Percentiles rank a stretch among this genome's conserved stretches.
These are phyloP conservation scores for Dendrostoma leiphaemia DNA, from an alignment of 2,329 filamentous ascomycete species.

Conservation along the genomic window DNA sequence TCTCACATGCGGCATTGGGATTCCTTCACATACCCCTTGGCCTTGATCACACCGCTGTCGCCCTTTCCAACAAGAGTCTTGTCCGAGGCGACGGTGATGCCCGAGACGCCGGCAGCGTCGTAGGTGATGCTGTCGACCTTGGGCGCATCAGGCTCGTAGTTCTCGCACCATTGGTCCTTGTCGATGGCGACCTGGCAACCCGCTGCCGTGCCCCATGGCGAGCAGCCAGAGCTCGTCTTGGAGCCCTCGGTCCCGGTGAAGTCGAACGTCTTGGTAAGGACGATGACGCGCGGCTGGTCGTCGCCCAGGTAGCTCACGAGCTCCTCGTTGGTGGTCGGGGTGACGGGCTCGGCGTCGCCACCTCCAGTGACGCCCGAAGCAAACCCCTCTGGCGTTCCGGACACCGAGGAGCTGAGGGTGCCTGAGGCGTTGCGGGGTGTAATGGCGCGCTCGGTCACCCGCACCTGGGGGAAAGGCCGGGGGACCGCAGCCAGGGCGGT, in stretches of 20 bases:
- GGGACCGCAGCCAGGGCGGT: neutral
- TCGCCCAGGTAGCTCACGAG: conserved; percentile 50
- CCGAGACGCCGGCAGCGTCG: conserved; percentile 49
- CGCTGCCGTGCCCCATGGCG: conserved; percentile 54
- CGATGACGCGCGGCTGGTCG: conserved; percentile 51
- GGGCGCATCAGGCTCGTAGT: conserved; percentile 53
- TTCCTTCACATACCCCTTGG: conserved; percentile 38
- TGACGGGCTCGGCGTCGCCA: neutral
- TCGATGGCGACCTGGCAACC: conserved; percentile 60
- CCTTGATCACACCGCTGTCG: conserved; percentile 52
- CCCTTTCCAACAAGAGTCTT: conserved; percentile 57
- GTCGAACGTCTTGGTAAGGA: conserved; percentile 55
- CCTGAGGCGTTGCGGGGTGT: neutral
- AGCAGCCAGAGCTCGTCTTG: conserved; percentile 51
- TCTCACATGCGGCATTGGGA: neutral
- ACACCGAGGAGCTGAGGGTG: neutral
- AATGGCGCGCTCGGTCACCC: neutral
- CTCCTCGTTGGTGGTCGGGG: neutral
- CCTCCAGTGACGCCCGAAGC: neutral
- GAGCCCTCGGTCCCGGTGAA: conserved; percentile 56
- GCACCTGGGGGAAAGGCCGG: neutral
- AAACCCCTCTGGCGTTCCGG: neutral
- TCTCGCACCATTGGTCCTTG: conserved; percentile 56
- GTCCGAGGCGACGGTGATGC: conserved; percentile 55
- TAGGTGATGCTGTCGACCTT: conserved; percentile 39